Evolutionary conservation across 768 basidiomycete species (phyloP), one percentile per base, ranked within the genome.

Genomic region (Lactarius deliciosus): DNA sequence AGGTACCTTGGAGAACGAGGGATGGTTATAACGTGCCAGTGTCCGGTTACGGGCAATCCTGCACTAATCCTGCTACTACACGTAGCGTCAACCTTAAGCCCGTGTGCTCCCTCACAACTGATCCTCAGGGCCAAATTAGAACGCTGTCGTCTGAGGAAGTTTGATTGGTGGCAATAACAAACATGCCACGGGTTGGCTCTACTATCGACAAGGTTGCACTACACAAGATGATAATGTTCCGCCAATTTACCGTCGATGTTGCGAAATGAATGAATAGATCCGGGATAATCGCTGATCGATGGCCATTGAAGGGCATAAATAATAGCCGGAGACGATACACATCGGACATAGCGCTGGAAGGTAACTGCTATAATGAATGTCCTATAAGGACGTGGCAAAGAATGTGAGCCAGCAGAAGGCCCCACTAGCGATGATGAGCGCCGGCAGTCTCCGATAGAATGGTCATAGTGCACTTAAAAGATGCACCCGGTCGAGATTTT

Each of bases 381-480:
- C 38, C 15, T 40, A 15, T 40, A 40, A 40, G 5, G 38, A 40
- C 38, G 38, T 40, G 38, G 38, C 38, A 40, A 13, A 16, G 38
- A 40, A 40, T 16, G 38, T 38, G 38, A 25, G 41, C 40, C 11
- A 50, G 38, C 57, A 25, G 47, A 41, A 43, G 41, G 50, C 57
- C 20, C n/a, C 13, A n/a, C 22, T 9, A n/a, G n/a, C 2, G 16
- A 20, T 20, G 20, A 32, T 53, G 43, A 56, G 16, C 36, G 16
- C 32, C 66, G 66, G 66, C 66, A 60, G 62, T 60, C 61, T 59
- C 66, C 66, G 66, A 18, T 9, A 47, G 5, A 32, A 43, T 36
- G 25, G 43, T 38, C 18, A 28, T 55, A 38, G 7, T 47, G n/a
- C n/a, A n/a, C 54, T 56, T 61, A 63, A 60, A 63, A 67, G 66